Percentiles rank a stretch among this genome's conserved stretches.
phyloP scores from a whole-genome alignment of 2,329 filamentous ascomycete genomes.

The Colletotrichum sp. region DNA sequence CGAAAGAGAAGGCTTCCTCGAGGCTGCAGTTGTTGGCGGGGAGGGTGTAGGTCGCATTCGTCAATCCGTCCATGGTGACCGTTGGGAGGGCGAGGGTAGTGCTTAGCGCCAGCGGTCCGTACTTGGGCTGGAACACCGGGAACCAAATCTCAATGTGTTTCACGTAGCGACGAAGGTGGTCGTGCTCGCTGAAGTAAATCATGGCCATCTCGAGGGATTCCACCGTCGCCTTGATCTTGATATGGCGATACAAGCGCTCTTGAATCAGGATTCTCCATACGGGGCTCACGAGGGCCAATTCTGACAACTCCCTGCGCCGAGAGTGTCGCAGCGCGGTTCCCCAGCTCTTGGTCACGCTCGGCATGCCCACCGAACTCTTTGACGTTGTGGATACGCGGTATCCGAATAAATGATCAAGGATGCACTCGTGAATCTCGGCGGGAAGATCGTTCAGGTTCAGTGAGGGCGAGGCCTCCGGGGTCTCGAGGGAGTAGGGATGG shows the following conservation, averaged over 20 bases:
- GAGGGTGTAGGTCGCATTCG: constrained; percentile 62
- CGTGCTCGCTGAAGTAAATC: constrained; percentile 62
- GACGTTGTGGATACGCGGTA: constrained; percentile 67
- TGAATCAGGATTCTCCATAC: constrained; percentile 74
- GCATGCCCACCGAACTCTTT: constrained; percentile 58
- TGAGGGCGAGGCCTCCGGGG: constrained; percentile 13
- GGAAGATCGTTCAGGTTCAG: constrained; percentile 58
- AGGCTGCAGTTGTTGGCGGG: constrained; percentile 72
- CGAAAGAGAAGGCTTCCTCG: constrained; percentile 71
- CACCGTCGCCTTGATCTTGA: constrained; percentile 75
- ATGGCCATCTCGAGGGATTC: constrained; percentile 65
- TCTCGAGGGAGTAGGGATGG: constrained; percentile 19
- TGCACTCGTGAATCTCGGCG: constrained; percentile 73
- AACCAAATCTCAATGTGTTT: constrained; percentile 81
- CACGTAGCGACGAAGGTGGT: constrained; percentile 67
- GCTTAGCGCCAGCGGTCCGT: constrained; percentile 46
- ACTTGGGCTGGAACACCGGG: constrained; percentile 70
- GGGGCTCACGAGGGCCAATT: constrained; percentile 65
- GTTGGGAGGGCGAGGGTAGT: constrained; percentile 53
- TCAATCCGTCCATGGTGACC: constrained; percentile 59
- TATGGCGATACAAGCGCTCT: constrained; percentile 74
- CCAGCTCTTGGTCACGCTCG: constrained; percentile 63
- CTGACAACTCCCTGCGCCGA: constrained; percentile 69
- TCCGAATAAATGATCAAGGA: constrained; percentile 74
- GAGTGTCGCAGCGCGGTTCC: constrained; percentile 70